Base-by-base conservation (phyloP, 2,329 filamentous ascomycete genomes). In the Colletotrichum acutatum region DNA sequence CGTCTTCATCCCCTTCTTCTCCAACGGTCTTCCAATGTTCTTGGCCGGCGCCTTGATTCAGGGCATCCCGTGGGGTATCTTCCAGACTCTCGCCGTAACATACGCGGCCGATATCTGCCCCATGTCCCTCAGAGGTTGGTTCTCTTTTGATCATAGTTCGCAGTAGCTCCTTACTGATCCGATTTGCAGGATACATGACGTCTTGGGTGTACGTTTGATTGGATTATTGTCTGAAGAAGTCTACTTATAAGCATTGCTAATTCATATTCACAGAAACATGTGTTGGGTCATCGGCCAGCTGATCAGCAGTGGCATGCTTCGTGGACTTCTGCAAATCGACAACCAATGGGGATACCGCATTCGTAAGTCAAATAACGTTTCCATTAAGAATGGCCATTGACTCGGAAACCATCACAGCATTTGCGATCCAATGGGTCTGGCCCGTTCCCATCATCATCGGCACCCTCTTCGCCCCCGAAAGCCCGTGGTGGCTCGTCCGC, bases 1-100 rank as follows among this genome's bases (percentile, higher is more conserved):
- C 71, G 84, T 90, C 46, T 86, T 85, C 65, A 78, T 88, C 12
- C 79, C 83, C 28, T 87, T 88, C 77, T 88, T 88, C 67, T 84
- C 84, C 0, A 78, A 80, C 6, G 82, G 80, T 42, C 77, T 84
- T 0, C 74, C 75, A 8, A 79, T 85, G 5, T 80, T 87, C 2
- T 76, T 86, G 5, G 78, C 82, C 0, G 86, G 85, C 1, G 79
- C 83, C 71, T 73, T 84, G 7, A 76, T 83, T 1, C 80, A 77
- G 61, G 83, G 83, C 9, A 76, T 85, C 24, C 80, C 83, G 0
- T 83, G 80, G 60, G 78, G 78, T 0, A 74, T 77, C 4, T 78
- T 85, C 67, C 79, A 81, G 26, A 83, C 82, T 0, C 75, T 85
- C 42, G 78, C 78, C 0, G 78, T 80, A 0, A 79, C 83, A 1